Conservation (phyloP, 2,329 filamentous ascomycete genomes). For the Dactylellina drechsleri region DNA sequence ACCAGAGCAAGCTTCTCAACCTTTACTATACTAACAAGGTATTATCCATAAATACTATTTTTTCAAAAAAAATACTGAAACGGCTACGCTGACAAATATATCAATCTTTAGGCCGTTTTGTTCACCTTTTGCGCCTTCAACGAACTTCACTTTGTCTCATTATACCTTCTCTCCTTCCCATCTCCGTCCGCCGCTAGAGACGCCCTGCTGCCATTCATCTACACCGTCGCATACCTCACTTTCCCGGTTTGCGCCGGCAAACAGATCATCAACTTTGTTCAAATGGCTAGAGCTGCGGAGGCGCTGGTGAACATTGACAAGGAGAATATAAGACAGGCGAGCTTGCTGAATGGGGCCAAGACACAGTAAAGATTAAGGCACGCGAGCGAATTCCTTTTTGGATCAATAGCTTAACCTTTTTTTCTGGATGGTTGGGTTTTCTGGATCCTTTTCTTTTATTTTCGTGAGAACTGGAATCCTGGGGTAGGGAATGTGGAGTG, state of each 20-base stretch:
- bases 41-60: slow-evolving; percentile 60
- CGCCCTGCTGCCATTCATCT: slow-evolving; percentile 70
- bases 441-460: slow-evolving; percentile 20
- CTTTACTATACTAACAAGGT: slow-evolving; percentile 98
- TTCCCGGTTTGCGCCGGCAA: slow-evolving; percentile 89
- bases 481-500: slow-evolving; percentile 29
- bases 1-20: slow-evolving; percentile 87
- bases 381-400: not conserved
- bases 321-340: slow-evolving; percentile 67
- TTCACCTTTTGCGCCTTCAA: slow-evolving; percentile 92
- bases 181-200: slow-evolving; percentile 71
- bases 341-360: slow-evolving; percentile 46
- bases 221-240: slow-evolving; percentile 77
- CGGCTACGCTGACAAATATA: not conserved
- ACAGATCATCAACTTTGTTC: slow-evolving; percentile 92
- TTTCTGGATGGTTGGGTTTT: not conserved
- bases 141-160: slow-evolving; percentile 96
- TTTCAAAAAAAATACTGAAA: not conserved
- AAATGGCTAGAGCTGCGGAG: slow-evolving; percentile 90
- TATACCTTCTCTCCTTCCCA: slow-evolving; percentile 97
- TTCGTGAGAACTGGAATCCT: slow-evolving; percentile 28
- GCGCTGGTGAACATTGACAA: slow-evolving; percentile 94
- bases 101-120: slow-evolving; percentile 75
- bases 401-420: too few species aligned
- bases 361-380: slow-evolving; percentile 20